A percentile compares a stretch with the other conserved stretches of the same genome.
Conservation (phyloP, 768 basidiomycete species). For the Xerocomellus amylosporus region DNA sequence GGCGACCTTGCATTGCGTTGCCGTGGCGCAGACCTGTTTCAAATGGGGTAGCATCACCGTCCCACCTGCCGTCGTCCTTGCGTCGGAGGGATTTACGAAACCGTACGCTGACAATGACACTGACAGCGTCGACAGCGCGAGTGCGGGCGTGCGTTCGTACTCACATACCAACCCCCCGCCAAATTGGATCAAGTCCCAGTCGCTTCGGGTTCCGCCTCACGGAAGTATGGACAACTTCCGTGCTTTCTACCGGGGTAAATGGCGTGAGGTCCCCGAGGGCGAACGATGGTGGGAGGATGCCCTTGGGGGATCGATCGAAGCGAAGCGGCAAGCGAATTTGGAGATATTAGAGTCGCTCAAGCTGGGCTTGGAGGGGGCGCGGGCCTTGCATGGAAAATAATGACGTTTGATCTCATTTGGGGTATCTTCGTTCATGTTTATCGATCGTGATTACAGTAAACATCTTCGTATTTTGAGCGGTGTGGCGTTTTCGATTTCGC, state of each 20-base stretch:
- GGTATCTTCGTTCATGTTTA: neutral
- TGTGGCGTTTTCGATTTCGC: neutral
- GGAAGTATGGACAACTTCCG: constrained; percentile 25
- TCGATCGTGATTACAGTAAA: no score
- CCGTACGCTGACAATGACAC: constrained; percentile 9
- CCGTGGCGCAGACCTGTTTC: constrained; percentile 63
- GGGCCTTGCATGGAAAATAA: constrained; percentile 7
- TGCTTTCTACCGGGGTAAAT: constrained; percentile 53
- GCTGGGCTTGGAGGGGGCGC: constrained; percentile 21
- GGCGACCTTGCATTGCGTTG: constrained; percentile 57
- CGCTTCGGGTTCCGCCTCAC: constrained; percentile 20
- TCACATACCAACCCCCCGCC: constrained; percentile 28
- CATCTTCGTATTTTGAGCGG: neutral
- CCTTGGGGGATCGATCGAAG: constrained; percentile 48
- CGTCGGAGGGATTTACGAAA: constrained; percentile 52
- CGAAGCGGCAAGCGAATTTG: constrained; percentile 28
- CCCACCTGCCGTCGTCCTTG: constrained; percentile 63
- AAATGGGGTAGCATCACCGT: constrained; percentile 71
- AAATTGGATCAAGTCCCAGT: constrained; percentile 26
- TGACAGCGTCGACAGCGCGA: neutral
- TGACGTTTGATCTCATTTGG: neutral
- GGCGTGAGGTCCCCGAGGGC: constrained; percentile 55
- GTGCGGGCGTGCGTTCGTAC: constrained; percentile 30
- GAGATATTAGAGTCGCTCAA: constrained; percentile 21
- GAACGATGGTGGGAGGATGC: constrained; percentile 72